Conservation (phyloP, 257 asterid species). For the Leptodermis oblonga region DNA sequence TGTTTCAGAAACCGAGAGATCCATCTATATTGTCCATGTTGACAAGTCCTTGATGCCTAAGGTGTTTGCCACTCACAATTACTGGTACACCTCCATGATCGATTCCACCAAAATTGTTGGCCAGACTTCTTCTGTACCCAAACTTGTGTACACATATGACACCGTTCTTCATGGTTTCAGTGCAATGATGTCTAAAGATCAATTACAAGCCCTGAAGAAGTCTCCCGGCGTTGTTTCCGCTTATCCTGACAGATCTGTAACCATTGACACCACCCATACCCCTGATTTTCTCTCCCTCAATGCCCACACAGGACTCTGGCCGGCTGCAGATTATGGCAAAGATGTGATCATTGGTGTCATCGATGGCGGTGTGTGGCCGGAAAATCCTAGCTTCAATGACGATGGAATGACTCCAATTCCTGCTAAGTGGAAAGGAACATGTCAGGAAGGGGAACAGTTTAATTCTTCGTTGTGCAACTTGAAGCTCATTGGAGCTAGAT, state of each 20-base stretch:
- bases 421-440: constrained; percentile 49
- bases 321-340: constrained; percentile 44
- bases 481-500: constrained; percentile 10
- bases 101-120: constrained; percentile 20
- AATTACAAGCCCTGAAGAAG: constrained; percentile 32
- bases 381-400: constrained; percentile 53
- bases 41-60: constrained; percentile 49
- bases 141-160: constrained; percentile 44
- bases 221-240: constrained; percentile 54
- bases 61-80: constrained; percentile 29
- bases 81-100: constrained; percentile 40
- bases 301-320: constrained; percentile 49
- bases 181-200: constrained; percentile 37
- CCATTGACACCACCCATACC: constrained; percentile 50
- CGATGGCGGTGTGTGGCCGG: constrained; percentile 61
- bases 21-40: constrained; percentile 47
- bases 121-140: constrained; percentile 9
- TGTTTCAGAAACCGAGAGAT: constrained; percentile 29
- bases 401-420: constrained; percentile 49
- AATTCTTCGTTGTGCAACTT: constrained; percentile 12
- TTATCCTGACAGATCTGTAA: constrained; percentile 26
- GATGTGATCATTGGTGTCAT: constrained; percentile 53
- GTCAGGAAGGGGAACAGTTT: constrained; percentile 37
- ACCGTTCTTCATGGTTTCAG: constrained; percentile 56
- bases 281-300: constrained; percentile 42